Percentiles rank a stretch among this genome's conserved stretches.
These are phyloP conservation scores for Anacardium occidentale DNA, from an alignment of 345 rosid genomes.

Conservation along the genomic window DNA sequence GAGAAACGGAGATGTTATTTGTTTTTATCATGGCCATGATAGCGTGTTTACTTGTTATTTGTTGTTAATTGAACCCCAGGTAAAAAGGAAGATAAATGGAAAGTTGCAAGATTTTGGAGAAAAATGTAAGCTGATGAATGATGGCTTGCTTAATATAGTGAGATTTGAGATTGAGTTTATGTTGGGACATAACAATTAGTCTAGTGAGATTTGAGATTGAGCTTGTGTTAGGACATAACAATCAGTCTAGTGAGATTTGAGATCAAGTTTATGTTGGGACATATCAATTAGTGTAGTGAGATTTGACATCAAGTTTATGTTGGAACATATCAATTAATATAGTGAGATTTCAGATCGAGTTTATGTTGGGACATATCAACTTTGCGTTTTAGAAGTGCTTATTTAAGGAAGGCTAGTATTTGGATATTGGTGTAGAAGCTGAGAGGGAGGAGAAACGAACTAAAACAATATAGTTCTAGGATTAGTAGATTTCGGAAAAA, in stretches of 20 bases:
- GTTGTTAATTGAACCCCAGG: no score
- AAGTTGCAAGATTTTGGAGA: neutral
- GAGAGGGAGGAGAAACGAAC: neutral
- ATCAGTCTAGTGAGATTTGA: neutral
- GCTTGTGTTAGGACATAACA: no score
- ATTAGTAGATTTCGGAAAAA: neutral
- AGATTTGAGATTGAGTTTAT: no score
- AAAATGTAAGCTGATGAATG: neutral
- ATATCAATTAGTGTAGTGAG: neutral
- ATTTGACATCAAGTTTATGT: no score
- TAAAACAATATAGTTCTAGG: neutral
- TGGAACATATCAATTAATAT: no score
- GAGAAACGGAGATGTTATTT: no score
- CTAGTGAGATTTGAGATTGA: neutral
- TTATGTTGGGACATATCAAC: neutral
- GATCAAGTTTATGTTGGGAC: no score
- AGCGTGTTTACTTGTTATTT: no score
- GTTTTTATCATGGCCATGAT: no score
- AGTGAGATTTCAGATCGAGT: neutral
- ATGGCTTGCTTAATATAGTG: neutral
- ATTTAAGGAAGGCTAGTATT: neutral
- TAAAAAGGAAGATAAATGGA: no score
- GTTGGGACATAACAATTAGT: neutral
- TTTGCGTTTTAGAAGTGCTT: neutral
- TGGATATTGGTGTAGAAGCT: neutral